Percentiles rank a stretch among this genome's conserved stretches.
Evolutionary conservation across 2,329 filamentous ascomycete species (phyloP).

Genomic region (Neurospora sp.): DNA sequence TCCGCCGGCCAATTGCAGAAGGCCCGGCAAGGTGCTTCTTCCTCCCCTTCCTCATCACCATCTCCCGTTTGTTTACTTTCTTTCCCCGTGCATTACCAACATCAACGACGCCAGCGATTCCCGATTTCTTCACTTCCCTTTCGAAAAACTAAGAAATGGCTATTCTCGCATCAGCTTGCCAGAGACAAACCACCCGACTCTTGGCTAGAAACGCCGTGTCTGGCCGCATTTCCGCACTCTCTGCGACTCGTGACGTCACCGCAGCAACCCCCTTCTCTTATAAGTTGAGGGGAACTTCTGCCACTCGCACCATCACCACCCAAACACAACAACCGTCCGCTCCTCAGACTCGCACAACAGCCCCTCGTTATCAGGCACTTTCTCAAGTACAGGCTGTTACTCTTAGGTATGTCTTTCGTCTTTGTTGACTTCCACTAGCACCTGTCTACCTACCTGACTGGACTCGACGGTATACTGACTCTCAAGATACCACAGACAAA

Average conservation of each 20-base stretch:
- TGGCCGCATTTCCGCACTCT: neutral
- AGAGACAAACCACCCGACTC: neutral
- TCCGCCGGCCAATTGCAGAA: neutral
- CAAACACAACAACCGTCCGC: neutral
- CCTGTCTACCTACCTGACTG: too few species aligned
- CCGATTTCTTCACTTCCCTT: neutral
- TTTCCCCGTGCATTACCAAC: neutral
- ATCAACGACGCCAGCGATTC: neutral
- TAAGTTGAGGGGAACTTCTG: neutral
- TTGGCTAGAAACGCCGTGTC: neutral
- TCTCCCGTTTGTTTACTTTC: neutral
- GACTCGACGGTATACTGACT: too few species aligned
- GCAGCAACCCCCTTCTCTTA: neutral
- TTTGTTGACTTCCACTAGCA: too few species aligned
- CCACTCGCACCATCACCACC: neutral
- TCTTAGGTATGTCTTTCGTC: neutral
- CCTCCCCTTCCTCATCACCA: neutral
- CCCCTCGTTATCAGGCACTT: neutral
- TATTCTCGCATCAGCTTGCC: neutral
- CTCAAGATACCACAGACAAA: neutral
- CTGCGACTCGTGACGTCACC: neutral
- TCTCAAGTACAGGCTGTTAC: neutral
- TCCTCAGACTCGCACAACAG: neutral
- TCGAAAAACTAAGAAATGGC: neutral
- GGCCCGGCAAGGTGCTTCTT: neutral